Evolutionary conservation across 345 rosid genomes (phyloP).

Genomic region (Lepidium didymum): DNA sequence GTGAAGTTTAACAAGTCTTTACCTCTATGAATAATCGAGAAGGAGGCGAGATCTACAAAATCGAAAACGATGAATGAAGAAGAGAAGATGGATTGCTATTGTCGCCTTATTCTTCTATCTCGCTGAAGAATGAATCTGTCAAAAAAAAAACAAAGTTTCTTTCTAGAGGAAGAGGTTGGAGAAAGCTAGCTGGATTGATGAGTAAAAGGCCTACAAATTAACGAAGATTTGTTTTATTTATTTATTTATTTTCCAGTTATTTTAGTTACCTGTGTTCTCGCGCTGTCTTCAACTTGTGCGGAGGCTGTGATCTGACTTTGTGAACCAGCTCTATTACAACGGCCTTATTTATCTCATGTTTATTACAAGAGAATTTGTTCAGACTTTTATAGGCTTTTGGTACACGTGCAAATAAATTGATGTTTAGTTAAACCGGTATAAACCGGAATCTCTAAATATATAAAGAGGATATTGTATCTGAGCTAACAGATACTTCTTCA

Average conservation of each 20-base stretch:
- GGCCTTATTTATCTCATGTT: not conserved
- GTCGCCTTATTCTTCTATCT: not conserved
- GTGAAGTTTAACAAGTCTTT: not conserved
- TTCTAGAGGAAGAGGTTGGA: slow-evolving; percentile 7
- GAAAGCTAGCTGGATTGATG: slow-evolving; percentile 16
- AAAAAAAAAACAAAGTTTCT: too few species aligned
- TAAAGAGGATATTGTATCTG: too few species aligned
- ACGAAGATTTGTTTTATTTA: slow-evolving; percentile 5
- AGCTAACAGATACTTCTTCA: too few species aligned
- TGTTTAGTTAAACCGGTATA: too few species aligned
- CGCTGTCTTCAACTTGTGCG: slow-evolving; percentile 11
- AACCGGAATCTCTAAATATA: too few species aligned
- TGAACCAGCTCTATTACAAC: not conserved
- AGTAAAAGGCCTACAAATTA: slow-evolving; percentile 11
- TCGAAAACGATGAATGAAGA: not conserved
- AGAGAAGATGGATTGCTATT: not conserved
- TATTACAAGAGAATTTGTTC: not conserved
- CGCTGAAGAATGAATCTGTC: not conserved
- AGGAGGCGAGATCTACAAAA: not conserved
- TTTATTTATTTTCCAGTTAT: not conserved
- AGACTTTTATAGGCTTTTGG: not conserved
- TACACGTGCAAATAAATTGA: too few species aligned
- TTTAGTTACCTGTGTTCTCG: not conserved
- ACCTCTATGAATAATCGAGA: not conserved
- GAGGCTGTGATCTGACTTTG: not conserved